Base-by-base conservation (phyloP, 306 rosid species). In the Cicer chorassanicum region DNA sequence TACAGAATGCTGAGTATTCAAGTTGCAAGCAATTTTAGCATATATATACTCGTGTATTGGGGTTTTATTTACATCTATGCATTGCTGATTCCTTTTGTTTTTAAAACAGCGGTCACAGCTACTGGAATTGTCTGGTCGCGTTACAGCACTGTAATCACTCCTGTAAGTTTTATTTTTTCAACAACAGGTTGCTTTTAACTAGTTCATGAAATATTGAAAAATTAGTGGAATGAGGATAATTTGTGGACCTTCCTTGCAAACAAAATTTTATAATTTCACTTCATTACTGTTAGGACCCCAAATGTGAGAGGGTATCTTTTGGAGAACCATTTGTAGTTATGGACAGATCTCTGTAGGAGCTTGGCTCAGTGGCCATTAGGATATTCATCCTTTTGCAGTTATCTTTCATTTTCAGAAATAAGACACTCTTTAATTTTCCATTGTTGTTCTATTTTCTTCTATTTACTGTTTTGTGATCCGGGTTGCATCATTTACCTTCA, bases 41-140 rank as follows among this genome's bases (percentile, higher is more conserved):
- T 46, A 41, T 46, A 41, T 15, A 21, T 51, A 38, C 10, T 49
- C 12, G 0, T 67, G 64, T 8, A 42, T 65, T 57, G 45, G 50
- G 50, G 56, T 75, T 70, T 51, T 74, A 48, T 48, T 68, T 69
- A 39, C 51, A 72, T 54, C 45, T 70, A 24, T 65, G 5, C 5
- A 1, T 51, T 65, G 75, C 77, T 73, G 78, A 71, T 29, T 74
- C 11, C 34, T 59, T 12, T 65, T 78, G 19, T 64, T 40, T 84
- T 79, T 59, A 77, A 18, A 67, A 21, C 93, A 94, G 98, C 96
- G 24, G 95, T 94, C 67, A 68, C 91, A 7, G 86, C 87, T 82
- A 90, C 97, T 9, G 98, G 98, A 81, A 4, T 94, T 73, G 73
- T 94, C 77, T 94, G 98, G 98, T 84, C 98, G 14, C 97, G 98